Base-by-base conservation (phyloP, 1,139 yeast genomes). In the Blastobotrys apis region DNA sequence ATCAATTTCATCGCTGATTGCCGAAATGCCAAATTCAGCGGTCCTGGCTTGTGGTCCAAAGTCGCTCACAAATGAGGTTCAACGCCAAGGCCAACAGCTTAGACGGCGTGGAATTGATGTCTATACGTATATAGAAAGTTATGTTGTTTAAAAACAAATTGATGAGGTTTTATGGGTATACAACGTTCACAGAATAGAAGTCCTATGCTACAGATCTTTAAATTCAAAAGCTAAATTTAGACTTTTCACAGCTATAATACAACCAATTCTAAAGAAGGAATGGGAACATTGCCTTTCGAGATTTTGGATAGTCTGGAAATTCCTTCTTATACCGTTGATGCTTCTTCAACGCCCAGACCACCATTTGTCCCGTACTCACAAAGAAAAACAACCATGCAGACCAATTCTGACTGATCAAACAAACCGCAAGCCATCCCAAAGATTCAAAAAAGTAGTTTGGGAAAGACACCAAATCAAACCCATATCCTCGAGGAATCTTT, bases 381-480 rank as follows among this genome's bases (percentile, higher is more conserved):
- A 72, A 55, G 44, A 81, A 69, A 69, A 92, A 92, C 19, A 85
- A 56, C 63, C 81, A 73, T 22, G 90, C 75, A 26, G 90, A 74
- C 79, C 92, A 74, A 65, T 88, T 87, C 48, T 90, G 86, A 44
- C 81, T 80, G 57, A 87, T 68, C 13, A 86, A 50, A 12, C 90
- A 77, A 56, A 81, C 78, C 25, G 75, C 69, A 1, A 82, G 61
- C 95, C 96, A 90, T 2, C 80, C 71, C 57, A 83, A 67, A 37
- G 78, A 70, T 69, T 92, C 98, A 64, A 88, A 92, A 54, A 87
- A 83, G 66, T 92, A 92, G 68, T 92, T 92, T 54, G 98, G 98
- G 52, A 66, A 67, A 12, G 74, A 68, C n/a, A 72, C 71, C 43
- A 57, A 52, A 46, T 58, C 56, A 55, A 72, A 72, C 5, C 74